Evolutionary conservation across 495 filamentous ascomycete species (phyloP).

Genomic region (Lophiotrema nucula): DNA sequence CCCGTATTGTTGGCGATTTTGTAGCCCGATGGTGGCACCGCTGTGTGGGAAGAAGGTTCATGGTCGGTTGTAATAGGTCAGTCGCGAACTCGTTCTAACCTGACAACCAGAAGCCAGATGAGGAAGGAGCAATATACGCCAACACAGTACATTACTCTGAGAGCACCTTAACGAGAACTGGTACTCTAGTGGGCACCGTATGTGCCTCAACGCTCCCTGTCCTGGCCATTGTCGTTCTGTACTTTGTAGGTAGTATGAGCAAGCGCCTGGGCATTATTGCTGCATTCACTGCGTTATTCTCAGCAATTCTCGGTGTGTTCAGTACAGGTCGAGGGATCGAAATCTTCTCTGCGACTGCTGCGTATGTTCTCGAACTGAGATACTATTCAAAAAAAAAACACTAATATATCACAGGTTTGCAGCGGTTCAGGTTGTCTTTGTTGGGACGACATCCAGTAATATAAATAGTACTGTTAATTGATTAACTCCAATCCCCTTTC

Average conservation of each 20-base stretch:
- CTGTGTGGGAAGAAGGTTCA: background rate
- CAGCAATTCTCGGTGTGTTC: background rate
- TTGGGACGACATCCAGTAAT: too few relatives aligned
- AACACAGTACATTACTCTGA: slow-evolving; percentile 2
- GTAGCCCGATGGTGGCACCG: slow-evolving; percentile 5
- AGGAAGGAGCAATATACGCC: too few relatives aligned
- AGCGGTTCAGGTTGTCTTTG: slow-evolving; percentile 7
- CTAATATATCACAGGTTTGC: background rate
- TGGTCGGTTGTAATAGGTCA: background rate
- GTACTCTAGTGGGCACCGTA: too few relatives aligned
- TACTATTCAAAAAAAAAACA: too few relatives aligned
- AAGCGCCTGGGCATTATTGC: slow-evolving; percentile 1
- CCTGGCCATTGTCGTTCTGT: slow-evolving; percentile 9
- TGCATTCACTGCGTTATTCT: slow-evolving; percentile 6
- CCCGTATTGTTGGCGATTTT: too few relatives aligned
- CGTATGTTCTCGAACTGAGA: too few relatives aligned
- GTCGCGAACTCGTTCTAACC: background rate
- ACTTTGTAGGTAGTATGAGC: slow-evolving; percentile 1
- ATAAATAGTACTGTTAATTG: too few relatives aligned
- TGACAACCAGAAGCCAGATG: background rate
- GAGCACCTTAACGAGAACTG: background rate
- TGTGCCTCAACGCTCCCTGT: slow-evolving; percentile 6
- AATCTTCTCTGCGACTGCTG: slow-evolving; percentile 18
- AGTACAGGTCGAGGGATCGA: slow-evolving; percentile 10
- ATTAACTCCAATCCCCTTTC: too few relatives aligned